Conservation (phyloP, 805 yeast genomes). For the Blastobotrys attinorum region DNA sequence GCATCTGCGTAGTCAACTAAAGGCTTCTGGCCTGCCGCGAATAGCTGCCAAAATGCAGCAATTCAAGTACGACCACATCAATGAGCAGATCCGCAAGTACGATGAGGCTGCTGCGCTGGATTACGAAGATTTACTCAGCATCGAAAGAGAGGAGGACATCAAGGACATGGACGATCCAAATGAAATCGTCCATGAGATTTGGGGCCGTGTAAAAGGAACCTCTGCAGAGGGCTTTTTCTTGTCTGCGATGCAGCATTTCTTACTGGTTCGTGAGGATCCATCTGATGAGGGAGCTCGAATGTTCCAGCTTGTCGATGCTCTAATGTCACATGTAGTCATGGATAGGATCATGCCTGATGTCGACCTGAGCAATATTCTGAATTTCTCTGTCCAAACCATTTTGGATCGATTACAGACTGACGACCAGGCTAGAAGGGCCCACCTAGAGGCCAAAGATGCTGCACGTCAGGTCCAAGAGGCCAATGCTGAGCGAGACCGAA, state of each 20-base stretch:
- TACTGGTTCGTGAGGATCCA: constrained; percentile 37
- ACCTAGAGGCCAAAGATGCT: constrained; percentile 45
- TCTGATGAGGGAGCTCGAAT: constrained; percentile 38
- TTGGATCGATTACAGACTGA: constrained; percentile 72
- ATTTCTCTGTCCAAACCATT: constrained; percentile 67
- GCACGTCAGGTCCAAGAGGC: constrained; percentile 48
- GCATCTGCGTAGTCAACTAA: constrained; percentile 52
- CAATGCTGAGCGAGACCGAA: constrained; percentile 49
- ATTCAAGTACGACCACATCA: constrained; percentile 50
- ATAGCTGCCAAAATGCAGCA: constrained; percentile 45
- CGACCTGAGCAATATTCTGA: constrained; percentile 57
- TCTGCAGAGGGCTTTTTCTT: constrained; percentile 52
- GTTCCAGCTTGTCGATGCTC: constrained; percentile 54
- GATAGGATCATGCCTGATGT: constrained; percentile 37
- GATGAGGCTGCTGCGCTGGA: constrained; percentile 50
- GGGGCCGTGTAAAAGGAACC: constrained; percentile 50
- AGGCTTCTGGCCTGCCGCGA: constrained; percentile 47
- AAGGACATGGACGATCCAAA: constrained; percentile 64
- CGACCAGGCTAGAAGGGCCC: constrained; percentile 74
- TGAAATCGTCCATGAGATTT: constrained; percentile 52
- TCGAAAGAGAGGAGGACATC: constrained; percentile 36
- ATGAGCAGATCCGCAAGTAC: constrained; percentile 59
- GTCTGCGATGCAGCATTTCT: constrained; percentile 60
- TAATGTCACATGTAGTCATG: constrained; percentile 53
- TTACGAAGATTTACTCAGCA: constrained; percentile 35